Base-by-base conservation (phyloP, 176 grass and related monocot species). In the Raddia distichophylla region DNA sequence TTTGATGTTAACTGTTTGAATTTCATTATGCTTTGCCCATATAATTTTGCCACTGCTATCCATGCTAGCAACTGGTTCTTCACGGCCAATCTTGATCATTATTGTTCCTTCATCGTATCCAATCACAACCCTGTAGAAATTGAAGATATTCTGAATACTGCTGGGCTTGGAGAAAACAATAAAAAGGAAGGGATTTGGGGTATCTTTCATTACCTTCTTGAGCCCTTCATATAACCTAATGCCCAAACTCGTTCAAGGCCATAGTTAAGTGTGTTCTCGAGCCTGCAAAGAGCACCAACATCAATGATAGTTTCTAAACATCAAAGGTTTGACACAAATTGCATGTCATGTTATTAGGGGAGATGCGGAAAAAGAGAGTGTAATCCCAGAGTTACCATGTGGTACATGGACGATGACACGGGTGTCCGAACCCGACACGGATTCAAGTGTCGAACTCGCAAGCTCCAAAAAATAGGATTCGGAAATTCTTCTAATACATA, bases 1-100 rank as follows among this genome's bases (percentile, higher is more conserved):
- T 81, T 97, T 97, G 69, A 97, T 97, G 84, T 97, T 97, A 35
- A 97, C 89, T 10, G 94, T 97, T 74, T 97, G 94, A 47, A 97
- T 85, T 83, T 97, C 94, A n/a, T 93, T 97, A 77, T 93, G 91
- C 47, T 93, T 93, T 4, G 88, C 82, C 88, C 85, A 90, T 83
- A 91, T 83, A 72, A 93, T 93, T 86, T 88, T 93, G 4, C 82
- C 91, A 57, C 82, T 88, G 67, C 65, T 91, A 49, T 93, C 85
- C 88, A 90, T 91, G 71, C 88, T 90, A 72, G 85, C 91, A 79
- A 90, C 85, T n/a, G 91, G 87, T 47, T 52, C 85, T 91, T 94
- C 88, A 71, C 73, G 85, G 12, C 88, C 91, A 89, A 94, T 85
- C 46, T 94, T 91, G 67, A 94, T 88, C 91, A 94, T 94, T 68